Base-by-base conservation (phyloP, 2,329 filamentous ascomycete genomes). In the Fusarium siculi region DNA sequence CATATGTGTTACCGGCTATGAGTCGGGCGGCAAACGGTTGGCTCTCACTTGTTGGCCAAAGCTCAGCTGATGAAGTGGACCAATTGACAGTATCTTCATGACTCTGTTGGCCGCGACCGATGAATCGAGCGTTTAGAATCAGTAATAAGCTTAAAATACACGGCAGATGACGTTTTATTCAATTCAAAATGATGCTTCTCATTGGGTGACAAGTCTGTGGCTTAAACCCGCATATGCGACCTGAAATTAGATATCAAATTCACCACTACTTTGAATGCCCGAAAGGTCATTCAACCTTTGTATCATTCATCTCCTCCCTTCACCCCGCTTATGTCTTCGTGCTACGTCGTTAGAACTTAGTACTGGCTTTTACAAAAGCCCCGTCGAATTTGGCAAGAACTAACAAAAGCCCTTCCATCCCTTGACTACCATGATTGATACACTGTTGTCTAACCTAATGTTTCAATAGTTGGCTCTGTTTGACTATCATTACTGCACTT, bases 121-220 rank as follows among this genome's bases (percentile, higher is more conserved):
- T 55, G 15, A 10, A 4, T 6, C 6, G 19, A 4, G 23, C 19
- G 36, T n/a, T 55, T 18, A 21, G 1, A 19, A 19, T 15, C 21
- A 11, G 39, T 2, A 10, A 52, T 36, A 25, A 19, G 50, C 63
- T 77, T 40, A 54, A 54, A 25, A 25, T 37, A 16, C 12, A 9
- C 7, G 10, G 21, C 5, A 3, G 9, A 21, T 25, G 9, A 3
- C 18, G 4, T 9, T 37, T 25, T 16, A 4, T 23, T 11, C 0
- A 7, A 28, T 21, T 7, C 3, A 10, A 5, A 7, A 10, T 8
- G 0, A 52, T 19, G 4, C 0, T 21, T 36, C 4, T 16, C 2
- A 25, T 53, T 53, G n/a, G 23, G 7, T 3, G 2, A 3, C 9
- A 16, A 6, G 0, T 16, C 16, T 5, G 7, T 37, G 19, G 50